These are phyloP conservation scores for Hyphopichia khmerensis DNA, from an alignment of 1,139 yeast species.

Conservation along the genomic window DNA sequence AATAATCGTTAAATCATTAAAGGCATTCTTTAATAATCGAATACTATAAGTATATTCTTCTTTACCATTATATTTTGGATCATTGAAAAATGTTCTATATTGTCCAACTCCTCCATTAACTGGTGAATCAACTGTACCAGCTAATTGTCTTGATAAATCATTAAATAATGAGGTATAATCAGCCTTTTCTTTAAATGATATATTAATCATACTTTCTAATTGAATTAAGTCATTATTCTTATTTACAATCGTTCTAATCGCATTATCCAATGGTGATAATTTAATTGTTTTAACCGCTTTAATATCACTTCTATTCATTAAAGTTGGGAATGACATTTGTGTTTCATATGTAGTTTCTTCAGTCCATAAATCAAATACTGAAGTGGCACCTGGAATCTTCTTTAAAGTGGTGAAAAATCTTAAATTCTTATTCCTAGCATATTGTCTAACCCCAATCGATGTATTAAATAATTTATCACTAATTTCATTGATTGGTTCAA, in stretches of 20 bases:
- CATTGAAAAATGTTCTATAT: slow-evolving; percentile 66
- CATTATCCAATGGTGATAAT: slow-evolving; percentile 85
- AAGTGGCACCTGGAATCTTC: slow-evolving; percentile 72
- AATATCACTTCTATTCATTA: slow-evolving; percentile 83
- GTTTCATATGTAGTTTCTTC: slow-evolving; percentile 84
- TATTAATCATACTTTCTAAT: slow-evolving; percentile 61
- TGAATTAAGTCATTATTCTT: slow-evolving; percentile 74
- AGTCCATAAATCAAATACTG: slow-evolving; percentile 81
- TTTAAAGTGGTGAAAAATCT: slow-evolving; percentile 67
- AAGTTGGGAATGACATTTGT: slow-evolving; percentile 76
- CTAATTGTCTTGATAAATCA: slow-evolving; percentile 72
- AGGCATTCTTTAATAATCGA: slow-evolving; percentile 55
- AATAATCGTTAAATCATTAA: slow-evolving; percentile 67
- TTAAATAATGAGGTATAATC: slow-evolving; percentile 52
- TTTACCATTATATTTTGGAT: slow-evolving; percentile 35
- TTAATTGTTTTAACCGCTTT: slow-evolving; percentile 50
- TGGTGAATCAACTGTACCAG: slow-evolving; percentile 91
- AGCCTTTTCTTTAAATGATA: slow-evolving; percentile 54
- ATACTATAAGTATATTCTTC: slow-evolving; percentile 48
- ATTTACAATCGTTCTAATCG: slow-evolving; percentile 61
- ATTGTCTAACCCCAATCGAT: slow-evolving; percentile 62
- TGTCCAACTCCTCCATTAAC: slow-evolving; percentile 92
- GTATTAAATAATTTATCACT: slow-evolving; percentile 47
- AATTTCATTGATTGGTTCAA: slow-evolving; percentile 63
- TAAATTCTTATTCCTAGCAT: slow-evolving; percentile 70